phyloP scores from a whole-genome alignment of 805 yeast species.

The Dipodascus albidus region DNA sequence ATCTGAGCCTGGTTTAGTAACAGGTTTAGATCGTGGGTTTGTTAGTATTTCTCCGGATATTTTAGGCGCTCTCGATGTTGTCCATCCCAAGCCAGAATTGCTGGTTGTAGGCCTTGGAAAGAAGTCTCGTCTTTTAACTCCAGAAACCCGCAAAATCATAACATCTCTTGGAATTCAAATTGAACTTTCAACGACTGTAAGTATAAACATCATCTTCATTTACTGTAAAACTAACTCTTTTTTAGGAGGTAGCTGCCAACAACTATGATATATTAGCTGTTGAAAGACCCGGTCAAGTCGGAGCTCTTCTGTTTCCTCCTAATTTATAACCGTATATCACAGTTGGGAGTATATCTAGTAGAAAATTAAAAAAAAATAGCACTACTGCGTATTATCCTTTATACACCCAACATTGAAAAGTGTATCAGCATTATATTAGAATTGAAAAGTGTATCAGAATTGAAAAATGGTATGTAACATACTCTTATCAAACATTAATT shows the following conservation, averaged over 20 bases:
- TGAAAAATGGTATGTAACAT: background rate
- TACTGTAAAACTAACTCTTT: background rate
- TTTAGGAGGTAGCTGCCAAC: conserved; percentile 42
- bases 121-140: conserved; percentile 50
- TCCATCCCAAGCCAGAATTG: conserved; percentile 71
- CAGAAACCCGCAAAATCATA: conserved; percentile 38
- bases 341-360: conserved; percentile 1
- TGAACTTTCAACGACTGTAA: conserved; percentile 52
- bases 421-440: background rate
- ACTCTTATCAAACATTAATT: too few relatives aligned
- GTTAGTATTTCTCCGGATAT: conserved; percentile 39
- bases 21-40: conserved; percentile 42
- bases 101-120: conserved; percentile 62
- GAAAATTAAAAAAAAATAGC: background rate
- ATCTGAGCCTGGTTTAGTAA: conserved; percentile 16
- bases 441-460: conserved; percentile 1
- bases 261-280: conserved; percentile 68
- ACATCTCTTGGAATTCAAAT: conserved; percentile 54
- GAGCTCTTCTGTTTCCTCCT: conserved; percentile 63
- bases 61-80: conserved; percentile 37
- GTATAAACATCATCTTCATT: conserved; percentile 4
- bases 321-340: conserved; percentile 27
- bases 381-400: background rate
- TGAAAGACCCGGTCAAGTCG: conserved; percentile 66
- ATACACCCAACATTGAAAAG: background rate